Evolutionary conservation across 2,329 filamentous ascomycete species (phyloP), one percentile per base, ranked within the genome.

Genomic region (Cryphonectria nitschkei): DNA sequence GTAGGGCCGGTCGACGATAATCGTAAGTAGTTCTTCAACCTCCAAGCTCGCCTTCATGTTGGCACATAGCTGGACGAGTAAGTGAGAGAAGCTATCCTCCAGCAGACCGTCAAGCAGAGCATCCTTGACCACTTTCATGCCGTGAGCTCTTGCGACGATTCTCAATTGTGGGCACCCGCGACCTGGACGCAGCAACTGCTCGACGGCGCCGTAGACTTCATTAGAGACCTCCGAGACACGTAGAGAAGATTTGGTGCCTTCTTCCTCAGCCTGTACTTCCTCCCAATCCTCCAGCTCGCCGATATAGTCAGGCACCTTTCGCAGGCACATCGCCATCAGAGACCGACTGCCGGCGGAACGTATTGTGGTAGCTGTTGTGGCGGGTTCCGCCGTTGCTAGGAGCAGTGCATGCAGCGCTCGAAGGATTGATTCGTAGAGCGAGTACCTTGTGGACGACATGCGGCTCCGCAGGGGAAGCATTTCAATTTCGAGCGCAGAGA

Each of bases 131-230:
- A 84, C 79, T 41, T 80, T 75, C 22, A 86, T 71, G 9, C 82
- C 84, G 70, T 88, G 85, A 22, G 84, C 81, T 60, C 85, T 80
- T 19, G 84, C 82, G 14, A 87, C 78, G 2, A 76, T 75, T 64
- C 82, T 80, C 1, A 88, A 79, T 70, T 84, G 81, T 68, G 76
- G 82, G 83, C 85, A 87, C 19, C 85, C 85, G 41, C 76, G 72
- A 2, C 77, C 77, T 1, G 76, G 75, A 29, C 80, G 77, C 9
- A 84, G 83, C 2, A 86, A 74, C 2, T 77, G 73, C 73, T 88
- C 85, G 22, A 88, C 74, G 22, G 87, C 82, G 61, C 82, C 79
- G 73, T 88, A 88, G 32, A 87, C 79, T 4, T 83, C 80, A 19
- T 80, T 78, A 0, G 84, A 83, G 6, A 83, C 79, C 60, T 83